Base-by-base conservation (phyloP, 352 stramenopile species). In the Globisporangium alternatum region DNA sequence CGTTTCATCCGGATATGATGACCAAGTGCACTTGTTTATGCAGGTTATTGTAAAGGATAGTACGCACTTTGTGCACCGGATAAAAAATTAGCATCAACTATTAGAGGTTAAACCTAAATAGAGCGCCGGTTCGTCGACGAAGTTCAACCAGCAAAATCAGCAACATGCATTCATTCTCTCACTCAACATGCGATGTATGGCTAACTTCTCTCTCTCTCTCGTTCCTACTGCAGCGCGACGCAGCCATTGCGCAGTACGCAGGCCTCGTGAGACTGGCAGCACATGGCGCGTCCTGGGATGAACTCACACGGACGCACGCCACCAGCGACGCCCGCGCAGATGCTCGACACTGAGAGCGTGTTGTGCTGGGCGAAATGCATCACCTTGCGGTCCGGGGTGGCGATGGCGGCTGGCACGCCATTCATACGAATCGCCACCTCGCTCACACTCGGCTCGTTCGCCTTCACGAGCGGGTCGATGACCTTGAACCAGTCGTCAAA, bases 201-300 rank as follows among this genome's bases (percentile, higher is more conserved):
- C 31, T 1, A 48, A 10, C 22, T 49, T 56, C 22, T 49, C 47
- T 19, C 25, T 47, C 33, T 53, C 12, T 43, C 25, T 72, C 10
- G 35, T 41, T 41, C 35, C 12, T 62, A 86, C 43, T 71, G 49
- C 17, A 89, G 54, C 1, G 60, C 10, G 25, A 75, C 64, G 54
- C 83, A 93, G 9, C 83, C 83, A 39, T 70, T 59, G 54, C 75
- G 78, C 61, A 91, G 67, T 48, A 93, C 78, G 33, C 83, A 93
- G 7, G 81, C 81, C 64, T 93, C 83, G 60, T 86, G 19, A n/a
- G 53, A n/a, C 55, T 79, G 66, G 71, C 83, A 93, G 67, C 83
- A 91, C 83, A 93, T 93, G 10, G 77, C 83, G 47, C 78, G 75
- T 1, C 80, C 80, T 0, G 81, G 75, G 0, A 79, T 65, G 65